Percentiles rank a stretch among this genome's conserved stretches.
Evolutionary conservation across 306 rosid species (phyloP).

Genomic region (Adenanthera pavonina): DNA sequence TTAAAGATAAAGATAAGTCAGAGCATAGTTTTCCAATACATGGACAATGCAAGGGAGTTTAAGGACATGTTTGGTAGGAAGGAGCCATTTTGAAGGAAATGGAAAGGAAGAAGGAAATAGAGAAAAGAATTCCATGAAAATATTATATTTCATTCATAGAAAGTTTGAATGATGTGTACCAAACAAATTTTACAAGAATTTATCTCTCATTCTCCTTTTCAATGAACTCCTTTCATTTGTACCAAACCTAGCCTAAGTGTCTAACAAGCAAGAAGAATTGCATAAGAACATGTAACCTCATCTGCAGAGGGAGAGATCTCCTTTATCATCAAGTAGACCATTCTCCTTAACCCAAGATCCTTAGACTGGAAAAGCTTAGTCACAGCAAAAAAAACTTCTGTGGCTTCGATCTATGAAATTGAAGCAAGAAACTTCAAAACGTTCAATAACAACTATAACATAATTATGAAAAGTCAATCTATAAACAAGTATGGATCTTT

Average conservation of each 20-base stretch:
- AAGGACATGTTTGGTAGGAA: too few relatives aligned
- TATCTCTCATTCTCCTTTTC: too few relatives aligned
- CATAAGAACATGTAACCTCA: constrained; percentile 61
- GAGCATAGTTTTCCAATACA: constrained; percentile 39
- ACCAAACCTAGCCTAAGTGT: neutral
- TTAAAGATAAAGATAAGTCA: constrained; percentile 44
- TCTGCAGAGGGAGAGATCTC: constrained; percentile 98
- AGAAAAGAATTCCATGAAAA: too few relatives aligned
- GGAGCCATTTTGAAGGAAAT: too few relatives aligned
- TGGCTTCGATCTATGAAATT: constrained; percentile 76
- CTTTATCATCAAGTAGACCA: constrained; percentile 96
- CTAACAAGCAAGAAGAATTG: constrained; percentile 29
- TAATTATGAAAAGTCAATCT: constrained; percentile 6
- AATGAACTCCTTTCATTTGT: too few relatives aligned
- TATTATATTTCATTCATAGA: too few relatives aligned
- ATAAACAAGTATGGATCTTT: constrained; percentile 41
- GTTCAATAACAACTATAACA: constrained; percentile 27
- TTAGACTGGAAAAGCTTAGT: constrained; percentile 97
- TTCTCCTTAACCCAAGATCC: constrained; percentile 96
- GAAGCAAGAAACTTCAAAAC: constrained; percentile 34
- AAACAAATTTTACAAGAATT: too few relatives aligned
- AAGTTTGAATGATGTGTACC: too few relatives aligned
- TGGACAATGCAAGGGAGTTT: neutral
- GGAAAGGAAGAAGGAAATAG: too few relatives aligned
- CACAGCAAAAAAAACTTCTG: constrained; percentile 98